A percentile compares a stretch with the other conserved stretches of the same genome.
phyloP scores from a whole-genome alignment of 176 grass and related monocot genomes.

The Rhynchospora breviuscula region DNA sequence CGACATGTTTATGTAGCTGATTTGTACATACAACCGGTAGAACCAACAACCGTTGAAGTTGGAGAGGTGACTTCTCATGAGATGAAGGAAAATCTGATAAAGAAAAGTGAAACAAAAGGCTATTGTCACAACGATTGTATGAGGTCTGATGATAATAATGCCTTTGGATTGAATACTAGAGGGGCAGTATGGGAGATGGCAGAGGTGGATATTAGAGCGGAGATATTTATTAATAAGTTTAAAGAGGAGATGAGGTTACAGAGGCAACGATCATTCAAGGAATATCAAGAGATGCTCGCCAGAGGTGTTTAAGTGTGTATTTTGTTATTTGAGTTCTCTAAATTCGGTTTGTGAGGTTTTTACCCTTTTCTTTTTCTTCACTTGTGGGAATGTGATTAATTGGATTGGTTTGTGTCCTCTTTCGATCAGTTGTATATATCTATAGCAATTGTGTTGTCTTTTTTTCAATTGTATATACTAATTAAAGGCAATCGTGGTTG shows the following conservation, averaged over 20 bases:
- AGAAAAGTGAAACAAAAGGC: slow-evolving; percentile 15
- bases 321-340: neutral
- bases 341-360: slow-evolving; percentile 1
- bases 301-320: slow-evolving; percentile 28
- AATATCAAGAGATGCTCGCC: slow-evolving; percentile 67
- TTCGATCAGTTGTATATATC: neutral
- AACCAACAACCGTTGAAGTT: neutral
- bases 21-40: slow-evolving; percentile 11
- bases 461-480: neutral
- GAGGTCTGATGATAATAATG: neutral
- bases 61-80: neutral
- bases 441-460: neutral
- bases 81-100: neutral
- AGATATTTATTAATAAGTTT: slow-evolving; percentile 78
- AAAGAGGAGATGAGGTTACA: slow-evolving; percentile 84
- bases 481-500: no score
- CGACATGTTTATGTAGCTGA: slow-evolving; percentile 26
- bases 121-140: neutral
- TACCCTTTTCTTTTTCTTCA: neutral
- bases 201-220: slow-evolving; percentile 66
- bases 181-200: slow-evolving; percentile 34
- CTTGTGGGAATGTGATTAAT: neutral
- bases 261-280: slow-evolving; percentile 54
- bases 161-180: neutral
- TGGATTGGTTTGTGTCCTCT: neutral